These are phyloP conservation scores for Apiotrichum sp. DNA, from an alignment of 1,284 basidiomycete species.

Conservation along the genomic window DNA sequence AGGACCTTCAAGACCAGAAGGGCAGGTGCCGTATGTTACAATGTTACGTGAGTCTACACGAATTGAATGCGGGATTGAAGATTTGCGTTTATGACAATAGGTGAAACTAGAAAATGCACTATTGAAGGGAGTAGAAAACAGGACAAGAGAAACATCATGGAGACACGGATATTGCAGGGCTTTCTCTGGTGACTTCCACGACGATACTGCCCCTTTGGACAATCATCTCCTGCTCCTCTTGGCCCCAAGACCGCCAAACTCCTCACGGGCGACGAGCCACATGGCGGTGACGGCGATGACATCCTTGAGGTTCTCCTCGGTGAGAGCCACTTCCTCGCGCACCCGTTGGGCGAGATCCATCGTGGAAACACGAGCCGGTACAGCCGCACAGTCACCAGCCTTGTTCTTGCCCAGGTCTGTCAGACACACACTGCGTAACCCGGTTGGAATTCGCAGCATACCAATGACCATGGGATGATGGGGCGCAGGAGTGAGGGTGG, in stretches of 20 bases:
- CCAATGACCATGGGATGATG: slow-evolving; percentile 94
- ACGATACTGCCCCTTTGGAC: too few relatives aligned
- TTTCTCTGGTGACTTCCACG: too few relatives aligned
- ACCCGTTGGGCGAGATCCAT: slow-evolving; percentile 21
- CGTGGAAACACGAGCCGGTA: not conserved
- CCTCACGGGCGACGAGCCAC: slow-evolving; percentile 88
- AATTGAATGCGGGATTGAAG: too few relatives aligned
- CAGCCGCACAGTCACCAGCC: not conserved
- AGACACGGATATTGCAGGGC: too few relatives aligned
- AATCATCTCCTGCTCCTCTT: slow-evolving; percentile 42
- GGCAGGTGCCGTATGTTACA: too few relatives aligned
- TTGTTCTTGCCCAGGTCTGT: slow-evolving; percentile 9
- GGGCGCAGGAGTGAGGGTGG: slow-evolving; percentile 80
- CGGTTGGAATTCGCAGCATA: slow-evolving; percentile 81
- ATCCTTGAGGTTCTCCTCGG: slow-evolving; percentile 91
- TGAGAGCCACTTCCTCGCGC: slow-evolving; percentile 56
- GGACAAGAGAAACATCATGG: too few relatives aligned
- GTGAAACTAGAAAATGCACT: too few relatives aligned
- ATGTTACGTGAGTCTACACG: too few relatives aligned
- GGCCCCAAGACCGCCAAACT: slow-evolving; percentile 80
- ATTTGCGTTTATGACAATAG: too few relatives aligned
- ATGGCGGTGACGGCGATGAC: slow-evolving; percentile 78
- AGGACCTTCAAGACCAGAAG: too few relatives aligned
- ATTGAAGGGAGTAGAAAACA: too few relatives aligned
- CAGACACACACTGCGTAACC: slow-evolving; percentile 62